Base-by-base conservation (phyloP, 257 asterid genomes). In the Anisodus acutangulus region DNA sequence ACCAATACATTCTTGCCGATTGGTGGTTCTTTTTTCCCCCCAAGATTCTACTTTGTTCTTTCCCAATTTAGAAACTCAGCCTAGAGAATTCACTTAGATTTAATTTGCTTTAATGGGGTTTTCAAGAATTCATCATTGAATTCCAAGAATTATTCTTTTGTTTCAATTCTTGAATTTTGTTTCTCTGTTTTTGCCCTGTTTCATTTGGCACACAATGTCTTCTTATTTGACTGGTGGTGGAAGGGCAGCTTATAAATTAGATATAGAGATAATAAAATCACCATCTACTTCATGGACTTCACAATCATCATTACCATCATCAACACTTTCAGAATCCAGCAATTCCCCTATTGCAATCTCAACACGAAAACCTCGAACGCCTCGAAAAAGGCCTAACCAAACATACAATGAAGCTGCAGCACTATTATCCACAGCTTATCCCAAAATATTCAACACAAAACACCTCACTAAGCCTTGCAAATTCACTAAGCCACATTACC, bases 351-450 rank as follows among this genome's bases (percentile, higher is more conserved):
- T 90, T 6, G 89, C 90, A 57, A 91, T 95, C 93, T 86, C 95
- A 70, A 95, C 97, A 0, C 71, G 98, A 58, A 95, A 95, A 68
- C 94, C 98, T 7, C 90, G 99, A 1, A 95, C 99, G 0, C 98
- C 97, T 9, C 93, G 99, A 17, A 95, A 95, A 83, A 84, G 99
- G 85, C 98, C 98, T 6, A 95, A 94, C 17, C 98, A 95, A 57
- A 93, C 92, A 0, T 94, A 95, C 90, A 91, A 94, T 82, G 99
- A 95, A 63, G 99, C 99, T 1, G 99, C 98, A 3, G 93, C 97
- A 0, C 87, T 95, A 26, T 93, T 95, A 22, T 95, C 98, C 86
- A 93, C 97, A 2, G 97, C 94, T 2, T 90, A 93, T 26, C 99
- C 99, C 63, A 94, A 94, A 84, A 87, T 95, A 4, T 95, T 95